Conservation (phyloP, 345 rosid genomes). For the Dimocarpus longan region DNA sequence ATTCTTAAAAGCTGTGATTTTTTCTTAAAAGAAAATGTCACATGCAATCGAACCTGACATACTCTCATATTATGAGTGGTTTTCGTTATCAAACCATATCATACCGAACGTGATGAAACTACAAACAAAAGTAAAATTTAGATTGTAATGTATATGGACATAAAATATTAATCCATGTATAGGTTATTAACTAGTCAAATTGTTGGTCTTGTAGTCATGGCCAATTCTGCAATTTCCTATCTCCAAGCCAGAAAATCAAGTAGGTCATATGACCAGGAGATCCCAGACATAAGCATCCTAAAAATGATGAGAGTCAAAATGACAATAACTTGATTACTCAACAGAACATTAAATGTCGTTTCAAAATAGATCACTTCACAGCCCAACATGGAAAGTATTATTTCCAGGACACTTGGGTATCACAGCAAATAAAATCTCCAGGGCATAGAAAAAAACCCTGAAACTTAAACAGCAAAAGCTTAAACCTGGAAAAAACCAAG, state of each 20-base stretch:
- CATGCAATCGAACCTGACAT: too few relatives aligned
- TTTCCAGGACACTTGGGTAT: background rate
- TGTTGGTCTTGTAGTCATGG: background rate
- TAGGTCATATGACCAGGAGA: background rate
- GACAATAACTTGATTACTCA: background rate
- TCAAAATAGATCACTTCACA: background rate
- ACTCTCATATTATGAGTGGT: too few relatives aligned
- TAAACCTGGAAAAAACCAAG: conserved; percentile 2
- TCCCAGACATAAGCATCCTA: background rate
- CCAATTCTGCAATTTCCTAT: background rate
- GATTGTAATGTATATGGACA: too few relatives aligned
- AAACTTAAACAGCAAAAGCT: background rate
- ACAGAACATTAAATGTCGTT: background rate
- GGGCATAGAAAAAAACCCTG: background rate
- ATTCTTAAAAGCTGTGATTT: too few relatives aligned
- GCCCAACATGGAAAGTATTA: conserved; percentile 11
- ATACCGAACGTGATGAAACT: too few relatives aligned
- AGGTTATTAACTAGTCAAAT: background rate
- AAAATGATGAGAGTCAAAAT: conserved; percentile 7
- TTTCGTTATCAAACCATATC: too few relatives aligned
- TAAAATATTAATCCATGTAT: too few relatives aligned
- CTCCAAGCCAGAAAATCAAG: background rate
- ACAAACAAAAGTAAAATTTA: too few relatives aligned
- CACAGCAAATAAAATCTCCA: too few relatives aligned
- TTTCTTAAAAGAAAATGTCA: too few relatives aligned